A percentile compares a stretch with the other conserved stretches of the same genome.
These are phyloP conservation scores for Nakaseomyces bracarensis DNA, from an alignment of 1,139 yeast species.

Conservation along the genomic window DNA sequence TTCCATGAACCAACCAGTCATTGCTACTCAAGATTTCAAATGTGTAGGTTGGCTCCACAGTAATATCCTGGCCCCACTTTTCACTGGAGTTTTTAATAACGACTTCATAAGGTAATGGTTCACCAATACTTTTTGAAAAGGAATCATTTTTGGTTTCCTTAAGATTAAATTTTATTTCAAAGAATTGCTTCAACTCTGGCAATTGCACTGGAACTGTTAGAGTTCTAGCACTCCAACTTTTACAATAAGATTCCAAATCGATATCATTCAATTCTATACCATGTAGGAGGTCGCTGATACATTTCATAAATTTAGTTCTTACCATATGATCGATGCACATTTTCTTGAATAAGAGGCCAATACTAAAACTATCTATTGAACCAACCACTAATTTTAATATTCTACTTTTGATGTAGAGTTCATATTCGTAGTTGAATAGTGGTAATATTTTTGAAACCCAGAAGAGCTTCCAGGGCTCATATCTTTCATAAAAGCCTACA, in stretches of 20 bases:
- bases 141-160: neutral
- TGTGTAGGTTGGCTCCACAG: conserved; percentile 10
- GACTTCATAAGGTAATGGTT: conserved; percentile 17
- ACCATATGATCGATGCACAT: conserved; percentile 14
- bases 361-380: conserved; percentile 9
- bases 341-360: conserved; percentile 9
- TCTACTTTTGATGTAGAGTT: conserved; percentile 13
- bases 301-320: conserved; percentile 13
- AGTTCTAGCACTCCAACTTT: conserved; percentile 15
- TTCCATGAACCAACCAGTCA: conserved; percentile 31
- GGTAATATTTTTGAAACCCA: conserved; percentile 23
- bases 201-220: conserved; percentile 26
- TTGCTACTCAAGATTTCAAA: conserved; percentile 24
- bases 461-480: conserved; percentile 20
- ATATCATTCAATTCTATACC: conserved; percentile 20
- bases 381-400: conserved; percentile 11
- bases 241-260: conserved; percentile 17
- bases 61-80: conserved; percentile 16
- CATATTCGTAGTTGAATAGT: conserved; percentile 20
- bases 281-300: conserved; percentile 12
- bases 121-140: conserved; percentile 15
- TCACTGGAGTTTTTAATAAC: conserved; percentile 16
- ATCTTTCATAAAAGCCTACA: conserved; percentile 19
- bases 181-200: conserved; percentile 23
- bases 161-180: conserved; percentile 16